Evolutionary conservation across 371 early-diverging fungal genomes (phyloP).

Genomic region (Syncephalastrum monosporum): DNA sequence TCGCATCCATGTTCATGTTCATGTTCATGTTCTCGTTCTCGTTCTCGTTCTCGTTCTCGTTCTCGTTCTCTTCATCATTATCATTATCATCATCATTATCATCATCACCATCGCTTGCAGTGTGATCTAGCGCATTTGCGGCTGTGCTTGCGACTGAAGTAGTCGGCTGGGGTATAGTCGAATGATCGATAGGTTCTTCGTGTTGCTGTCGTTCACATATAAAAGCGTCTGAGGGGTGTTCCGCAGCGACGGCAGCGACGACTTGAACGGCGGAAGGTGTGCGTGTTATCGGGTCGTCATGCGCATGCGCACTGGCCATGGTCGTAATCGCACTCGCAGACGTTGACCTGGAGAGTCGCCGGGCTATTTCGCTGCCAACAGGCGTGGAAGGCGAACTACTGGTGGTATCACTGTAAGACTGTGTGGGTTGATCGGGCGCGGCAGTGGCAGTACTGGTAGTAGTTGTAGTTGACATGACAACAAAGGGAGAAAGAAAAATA

Average conservation of each 20-base stretch:
- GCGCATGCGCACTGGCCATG: conserved; percentile 11
- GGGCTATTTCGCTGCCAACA: no score
- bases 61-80: neutral
- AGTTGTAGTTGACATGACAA: neutral
- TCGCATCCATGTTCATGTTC: no score
- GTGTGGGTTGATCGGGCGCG: neutral
- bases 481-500: neutral
- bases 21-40: neutral
- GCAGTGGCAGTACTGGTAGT: neutral
- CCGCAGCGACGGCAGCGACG: conserved; percentile 7
- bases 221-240: neutral
- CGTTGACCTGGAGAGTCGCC: conserved; percentile 3
- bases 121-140: neutral
- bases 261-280: conserved; percentile 1
- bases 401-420: no score
- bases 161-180: conserved; percentile 3
- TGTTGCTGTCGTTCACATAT: neutral
- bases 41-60: conserved; percentile 5
- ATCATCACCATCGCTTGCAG: neutral
- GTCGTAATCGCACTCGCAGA: conserved; percentile 8
- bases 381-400: no score
- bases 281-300: neutral
- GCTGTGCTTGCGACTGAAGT: conserved; percentile 3
- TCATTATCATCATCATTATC: neutral
- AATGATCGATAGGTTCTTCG: neutral